Conservation (phyloP, 345 rosid genomes). For the Nephelium lappaceum region DNA sequence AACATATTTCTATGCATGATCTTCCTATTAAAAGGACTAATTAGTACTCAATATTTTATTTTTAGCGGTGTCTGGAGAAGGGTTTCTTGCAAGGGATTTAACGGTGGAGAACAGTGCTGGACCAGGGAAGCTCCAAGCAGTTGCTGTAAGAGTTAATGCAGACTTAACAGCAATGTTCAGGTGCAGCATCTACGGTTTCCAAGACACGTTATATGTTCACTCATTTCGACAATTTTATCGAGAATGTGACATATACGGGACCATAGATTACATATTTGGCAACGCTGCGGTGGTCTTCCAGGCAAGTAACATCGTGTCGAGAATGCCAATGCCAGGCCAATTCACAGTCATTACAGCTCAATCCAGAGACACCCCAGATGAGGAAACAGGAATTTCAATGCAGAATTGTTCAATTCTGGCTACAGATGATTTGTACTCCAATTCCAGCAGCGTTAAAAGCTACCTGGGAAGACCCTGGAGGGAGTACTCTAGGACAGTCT, state of each 20-base stretch:
- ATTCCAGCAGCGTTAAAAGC: conserved; percentile 44
- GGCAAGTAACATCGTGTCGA: conserved; percentile 61
- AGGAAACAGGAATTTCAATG: conserved; percentile 78
- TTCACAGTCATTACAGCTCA: conserved; percentile 79
- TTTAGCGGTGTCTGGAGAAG: conserved; percentile 77
- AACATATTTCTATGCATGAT: not conserved
- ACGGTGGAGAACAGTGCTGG: conserved; percentile 79
- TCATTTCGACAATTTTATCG: conserved; percentile 79
- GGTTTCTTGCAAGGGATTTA: conserved; percentile 78
- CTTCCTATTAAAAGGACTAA: not conserved
- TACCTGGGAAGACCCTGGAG: conserved; percentile 88
- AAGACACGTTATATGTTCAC: conserved; percentile 73
- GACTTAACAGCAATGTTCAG: conserved; percentile 66
- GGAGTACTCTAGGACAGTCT: conserved; percentile 57
- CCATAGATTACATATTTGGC: conserved; percentile 76
- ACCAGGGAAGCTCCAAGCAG: conserved; percentile 78
- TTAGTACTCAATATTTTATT: not conserved
- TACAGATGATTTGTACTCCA: conserved; percentile 45
- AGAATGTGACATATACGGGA: conserved; percentile 74
- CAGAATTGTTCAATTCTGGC: conserved; percentile 78
- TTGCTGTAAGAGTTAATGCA: conserved; percentile 68
- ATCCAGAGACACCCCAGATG: conserved; percentile 56
- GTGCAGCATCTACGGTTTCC: conserved; percentile 65
- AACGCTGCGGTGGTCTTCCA: conserved; percentile 80
- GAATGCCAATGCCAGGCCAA: conserved; percentile 70